Base-by-base conservation (phyloP, 2,329 filamentous ascomycete species). In the Truncatella angustata region DNA sequence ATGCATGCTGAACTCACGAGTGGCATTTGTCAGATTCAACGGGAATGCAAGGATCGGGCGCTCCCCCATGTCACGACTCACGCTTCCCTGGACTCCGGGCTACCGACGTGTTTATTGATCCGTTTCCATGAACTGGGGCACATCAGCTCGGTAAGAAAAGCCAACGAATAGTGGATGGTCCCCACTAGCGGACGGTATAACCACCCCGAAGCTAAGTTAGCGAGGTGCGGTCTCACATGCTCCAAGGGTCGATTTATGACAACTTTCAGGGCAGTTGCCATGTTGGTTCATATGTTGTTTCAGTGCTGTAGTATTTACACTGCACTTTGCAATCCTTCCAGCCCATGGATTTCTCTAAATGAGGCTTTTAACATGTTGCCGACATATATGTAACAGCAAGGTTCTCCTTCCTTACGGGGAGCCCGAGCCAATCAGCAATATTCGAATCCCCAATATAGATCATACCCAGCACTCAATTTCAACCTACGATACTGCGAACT, bases 11-110 rank as follows among this genome's bases (percentile, higher is more conserved):
- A 24, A 21, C 20, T n/a, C 26, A 23, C n/a, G 24, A 36, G 44
- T 34, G 18, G 30, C 30, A 39, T 36, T 49, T 10, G 44, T 34
- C n/a, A 20, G 18, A 39, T 36, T 49, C 11, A 28, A 47, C 26
- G 44, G 28, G 26, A 34, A 18, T 37, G 46, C 46, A 49, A 39
- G 46, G 46, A 39, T 49, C 46, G 34, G 24, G 32, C 46, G 32
- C 46, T n/a, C 9, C 34, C 46, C 36, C 32, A 16, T 44, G 24
- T 18, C 12, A 24, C n/a, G n/a, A n/a, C 28, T 32, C 28, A 32
- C 28, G 28, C 28, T 9, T 14, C 28, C 28, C 14, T 32, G 7
- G 7, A 14, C 28, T 46, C 43, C 43, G 43, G 43, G 16, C 26
- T 35, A 16, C 43, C 43, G 43, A 35, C 40, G 20, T n/a, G 37